Percentiles rank a stretch among this genome's conserved stretches.
Evolutionary conservation across 2,329 filamentous ascomycete genomes (phyloP).

Genomic region (Aspergillus carbonarius): DNA sequence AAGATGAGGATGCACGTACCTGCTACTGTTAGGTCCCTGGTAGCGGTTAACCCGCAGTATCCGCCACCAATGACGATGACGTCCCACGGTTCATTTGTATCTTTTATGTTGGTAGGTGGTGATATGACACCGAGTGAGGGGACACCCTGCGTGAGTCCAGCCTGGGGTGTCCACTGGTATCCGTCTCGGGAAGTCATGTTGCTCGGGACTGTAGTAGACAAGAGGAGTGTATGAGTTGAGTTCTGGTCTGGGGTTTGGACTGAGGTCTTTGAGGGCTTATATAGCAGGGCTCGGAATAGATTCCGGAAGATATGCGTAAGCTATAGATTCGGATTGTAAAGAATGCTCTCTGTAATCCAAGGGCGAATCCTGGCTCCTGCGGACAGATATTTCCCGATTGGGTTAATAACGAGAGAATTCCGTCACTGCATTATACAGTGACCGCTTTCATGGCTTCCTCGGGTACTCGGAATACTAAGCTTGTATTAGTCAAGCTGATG

Average conservation of each 20-base stretch:
- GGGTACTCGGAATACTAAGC: background rate
- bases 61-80: constrained; percentile 35
- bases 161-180: constrained; percentile 25
- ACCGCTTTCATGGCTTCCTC: background rate
- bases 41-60: constrained; percentile 33
- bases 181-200: constrained; percentile 26
- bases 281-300: background rate
- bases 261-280: background rate
- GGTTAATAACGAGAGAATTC: background rate
- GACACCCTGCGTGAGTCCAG: constrained; percentile 21
- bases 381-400: background rate
- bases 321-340: too few species aligned
- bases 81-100: constrained; percentile 13
- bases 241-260: background rate
- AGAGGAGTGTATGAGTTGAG: background rate
- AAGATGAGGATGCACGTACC: background rate
- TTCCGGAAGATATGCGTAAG: background rate
- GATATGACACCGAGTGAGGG: constrained; percentile 23
- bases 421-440: background rate
- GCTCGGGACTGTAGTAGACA: background rate
- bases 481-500: background rate
- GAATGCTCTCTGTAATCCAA: too few species aligned
- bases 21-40: constrained; percentile 25
- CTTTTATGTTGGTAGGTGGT: constrained; percentile 17
- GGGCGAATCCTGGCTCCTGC: background rate